phyloP scores from a whole-genome alignment of 306 rosid species.

The Casuarina glauca region DNA sequence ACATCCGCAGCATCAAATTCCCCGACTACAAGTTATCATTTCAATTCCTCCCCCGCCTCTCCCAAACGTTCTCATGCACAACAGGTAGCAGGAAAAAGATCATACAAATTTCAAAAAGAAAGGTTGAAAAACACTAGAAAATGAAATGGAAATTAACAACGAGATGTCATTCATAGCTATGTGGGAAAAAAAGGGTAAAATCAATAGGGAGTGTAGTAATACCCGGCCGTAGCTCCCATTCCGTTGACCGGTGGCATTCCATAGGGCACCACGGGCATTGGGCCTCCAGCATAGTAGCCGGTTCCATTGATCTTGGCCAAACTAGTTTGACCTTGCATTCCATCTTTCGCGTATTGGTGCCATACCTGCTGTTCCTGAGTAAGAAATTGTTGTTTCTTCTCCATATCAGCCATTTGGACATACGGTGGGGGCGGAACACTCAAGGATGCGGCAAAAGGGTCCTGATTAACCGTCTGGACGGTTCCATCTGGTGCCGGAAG shows the following conservation, averaged over 20 bases:
- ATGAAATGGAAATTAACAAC: conserved; percentile 44
- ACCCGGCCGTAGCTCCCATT: conserved; percentile 75
- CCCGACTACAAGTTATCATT: conserved; percentile 40
- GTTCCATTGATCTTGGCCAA: conserved; percentile 61
- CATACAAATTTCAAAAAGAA: conserved; percentile 29
- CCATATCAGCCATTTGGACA: conserved; percentile 98
- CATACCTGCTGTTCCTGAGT: conserved; percentile 84
- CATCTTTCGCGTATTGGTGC: conserved; percentile 84
- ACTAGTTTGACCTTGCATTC: conserved; percentile 95
- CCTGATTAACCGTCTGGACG: conserved; percentile 81
- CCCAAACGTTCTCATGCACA: conserved; percentile 46
- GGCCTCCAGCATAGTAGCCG: conserved; percentile 62
- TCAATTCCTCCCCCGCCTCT: conserved; percentile 40
- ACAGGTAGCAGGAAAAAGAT: conserved; percentile 53
- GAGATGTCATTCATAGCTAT: conserved; percentile 41
- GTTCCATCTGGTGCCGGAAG: conserved; percentile 99
- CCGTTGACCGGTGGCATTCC: conserved; percentile 90
- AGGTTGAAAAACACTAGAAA: conserved; percentile 34
- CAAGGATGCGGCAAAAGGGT: conserved; percentile 86
- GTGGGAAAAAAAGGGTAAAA: conserved; percentile 23
- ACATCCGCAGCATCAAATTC: conserved; percentile 54
- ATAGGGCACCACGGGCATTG: conserved; percentile 60
- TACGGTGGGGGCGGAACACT: conserved; percentile 85
- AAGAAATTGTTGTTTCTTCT: conserved; percentile 82
- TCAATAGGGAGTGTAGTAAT: conserved; percentile 78